A percentile compares a stretch with the other conserved stretches of the same genome.
These are phyloP conservation scores for Naganishia friedmannii DNA, from an alignment of 768 basidiomycete species.

Conservation along the genomic window DNA sequence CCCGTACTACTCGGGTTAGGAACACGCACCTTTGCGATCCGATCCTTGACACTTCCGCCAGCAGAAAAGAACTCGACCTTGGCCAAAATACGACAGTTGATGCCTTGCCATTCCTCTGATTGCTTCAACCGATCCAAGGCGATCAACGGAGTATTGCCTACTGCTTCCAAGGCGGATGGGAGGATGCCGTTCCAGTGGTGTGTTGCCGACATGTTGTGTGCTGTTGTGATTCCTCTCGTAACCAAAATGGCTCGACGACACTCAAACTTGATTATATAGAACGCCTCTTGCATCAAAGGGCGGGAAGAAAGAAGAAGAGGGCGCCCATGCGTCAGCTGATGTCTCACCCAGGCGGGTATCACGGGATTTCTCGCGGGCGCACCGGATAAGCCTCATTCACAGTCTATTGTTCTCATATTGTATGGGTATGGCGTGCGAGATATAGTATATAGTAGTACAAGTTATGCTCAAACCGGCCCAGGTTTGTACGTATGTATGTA, in stretches of 20 bases:
- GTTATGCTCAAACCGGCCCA: too few species aligned
- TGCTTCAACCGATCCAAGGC: conserved; percentile 76
- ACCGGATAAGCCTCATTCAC: background rate
- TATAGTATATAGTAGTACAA: too few species aligned
- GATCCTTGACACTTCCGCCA: conserved; percentile 92
- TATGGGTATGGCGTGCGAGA: too few species aligned
- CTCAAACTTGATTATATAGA: background rate
- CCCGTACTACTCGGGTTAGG: too few species aligned
- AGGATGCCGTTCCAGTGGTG: conserved; percentile 58
- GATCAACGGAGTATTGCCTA: conserved; percentile 88
- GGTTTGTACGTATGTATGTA: too few species aligned
- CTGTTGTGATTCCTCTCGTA: too few species aligned
- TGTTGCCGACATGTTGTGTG: background rate
- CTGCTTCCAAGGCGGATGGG: conserved; percentile 74
- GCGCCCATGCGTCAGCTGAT: background rate
- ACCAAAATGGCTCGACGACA: too few species aligned
- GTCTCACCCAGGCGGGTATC: background rate
- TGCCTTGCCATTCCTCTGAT: conserved; percentile 68
- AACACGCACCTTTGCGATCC: conserved; percentile 71
- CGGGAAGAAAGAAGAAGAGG: background rate
- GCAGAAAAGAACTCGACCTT: conserved; percentile 87
- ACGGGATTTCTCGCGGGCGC: background rate
- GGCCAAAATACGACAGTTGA: conserved; percentile 91
- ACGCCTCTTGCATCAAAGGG: too few species aligned
- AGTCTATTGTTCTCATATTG: too few species aligned